phyloP scores from a whole-genome alignment of 208 protist species.

The Leishmania amazonensis region DNA sequence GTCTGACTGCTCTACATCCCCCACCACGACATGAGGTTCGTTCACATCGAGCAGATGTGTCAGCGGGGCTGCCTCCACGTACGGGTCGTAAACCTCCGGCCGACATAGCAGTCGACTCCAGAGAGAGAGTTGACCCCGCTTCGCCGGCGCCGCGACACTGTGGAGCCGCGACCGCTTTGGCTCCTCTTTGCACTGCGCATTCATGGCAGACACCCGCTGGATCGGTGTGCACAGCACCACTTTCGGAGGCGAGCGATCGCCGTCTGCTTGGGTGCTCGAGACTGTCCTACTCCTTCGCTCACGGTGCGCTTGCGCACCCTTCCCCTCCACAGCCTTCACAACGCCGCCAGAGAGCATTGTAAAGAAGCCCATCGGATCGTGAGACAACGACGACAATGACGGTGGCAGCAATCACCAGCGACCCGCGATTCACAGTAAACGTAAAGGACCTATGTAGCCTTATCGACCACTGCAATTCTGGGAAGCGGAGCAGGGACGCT shows the following conservation, averaged over 20 bases:
- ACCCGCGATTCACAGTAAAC: background rate
- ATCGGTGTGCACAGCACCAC: background rate
- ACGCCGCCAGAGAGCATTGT: background rate
- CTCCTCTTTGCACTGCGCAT: background rate
- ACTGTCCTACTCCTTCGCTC: background rate
- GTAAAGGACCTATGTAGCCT: too few species aligned
- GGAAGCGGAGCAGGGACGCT: too few species aligned
- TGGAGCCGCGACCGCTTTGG: background rate
- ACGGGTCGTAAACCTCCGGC: constrained; percentile 48
- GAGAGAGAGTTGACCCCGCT: constrained; percentile 21
- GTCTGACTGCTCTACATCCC: background rate
- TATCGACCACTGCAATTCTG: too few species aligned
- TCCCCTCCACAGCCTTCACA: background rate
- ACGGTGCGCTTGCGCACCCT: too few species aligned
- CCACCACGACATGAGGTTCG: background rate
- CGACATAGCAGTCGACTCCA: constrained; percentile 53
- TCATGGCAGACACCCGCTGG: background rate
- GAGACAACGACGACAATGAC: background rate
- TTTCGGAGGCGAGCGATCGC: background rate
- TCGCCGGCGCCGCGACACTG: background rate
- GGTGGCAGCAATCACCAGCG: background rate
- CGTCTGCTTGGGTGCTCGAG: background rate
- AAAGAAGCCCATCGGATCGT: background rate
- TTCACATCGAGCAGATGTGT: constrained; percentile 16
- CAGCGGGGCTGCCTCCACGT: constrained; percentile 33